Percentiles rank a stretch among this genome's conserved stretches.
These are phyloP conservation scores for Allomyces macrogynus DNA, from an alignment of 192 early-diverging fungal genomes.

Conservation along the genomic window DNA sequence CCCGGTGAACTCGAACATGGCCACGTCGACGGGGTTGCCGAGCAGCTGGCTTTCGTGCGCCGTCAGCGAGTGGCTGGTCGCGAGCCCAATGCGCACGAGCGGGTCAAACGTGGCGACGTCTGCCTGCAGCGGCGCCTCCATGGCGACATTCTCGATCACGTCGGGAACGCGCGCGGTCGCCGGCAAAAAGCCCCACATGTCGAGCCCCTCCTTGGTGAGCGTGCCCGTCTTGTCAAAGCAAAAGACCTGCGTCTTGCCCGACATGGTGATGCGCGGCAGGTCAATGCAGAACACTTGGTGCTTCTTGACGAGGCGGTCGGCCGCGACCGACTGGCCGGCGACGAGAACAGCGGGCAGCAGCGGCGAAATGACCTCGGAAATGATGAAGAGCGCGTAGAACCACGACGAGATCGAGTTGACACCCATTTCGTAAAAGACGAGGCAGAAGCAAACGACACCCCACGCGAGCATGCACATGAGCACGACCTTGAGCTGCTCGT, in stretches of 20 bases:
- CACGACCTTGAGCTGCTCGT: conserved; percentile 55
- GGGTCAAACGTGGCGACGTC: conserved; percentile 10
- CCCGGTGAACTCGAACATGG: conserved; percentile 46
- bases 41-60: conserved; percentile 29
- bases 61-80: conserved; percentile 47
- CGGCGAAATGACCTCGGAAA: conserved; percentile 45
- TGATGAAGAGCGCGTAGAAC: conserved; percentile 55
- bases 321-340: conserved; percentile 50
- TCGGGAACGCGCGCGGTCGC: background rate
- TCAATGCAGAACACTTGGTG: conserved; percentile 49
- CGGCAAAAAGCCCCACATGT: conserved; percentile 25
- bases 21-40: conserved; percentile 58
- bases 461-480: conserved; percentile 40
- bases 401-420: conserved; percentile 37
- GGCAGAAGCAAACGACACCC: conserved; percentile 35
- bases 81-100: conserved; percentile 17
- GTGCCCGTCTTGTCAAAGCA: conserved; percentile 67
- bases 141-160: conserved; percentile 10
- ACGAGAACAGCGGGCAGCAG: conserved; percentile 53
- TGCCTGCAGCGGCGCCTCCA: background rate
- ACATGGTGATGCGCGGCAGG: conserved; percentile 45
- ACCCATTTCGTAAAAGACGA: conserved; percentile 36
- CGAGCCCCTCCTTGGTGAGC: conserved; percentile 51
- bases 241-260: conserved; percentile 56
- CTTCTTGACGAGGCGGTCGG: conserved; percentile 34